Evolutionary conservation across 2,329 filamentous ascomycete species (phyloP), one percentile per base, ranked within the genome.

Genomic region (Gaeumannomyces sp.): DNA sequence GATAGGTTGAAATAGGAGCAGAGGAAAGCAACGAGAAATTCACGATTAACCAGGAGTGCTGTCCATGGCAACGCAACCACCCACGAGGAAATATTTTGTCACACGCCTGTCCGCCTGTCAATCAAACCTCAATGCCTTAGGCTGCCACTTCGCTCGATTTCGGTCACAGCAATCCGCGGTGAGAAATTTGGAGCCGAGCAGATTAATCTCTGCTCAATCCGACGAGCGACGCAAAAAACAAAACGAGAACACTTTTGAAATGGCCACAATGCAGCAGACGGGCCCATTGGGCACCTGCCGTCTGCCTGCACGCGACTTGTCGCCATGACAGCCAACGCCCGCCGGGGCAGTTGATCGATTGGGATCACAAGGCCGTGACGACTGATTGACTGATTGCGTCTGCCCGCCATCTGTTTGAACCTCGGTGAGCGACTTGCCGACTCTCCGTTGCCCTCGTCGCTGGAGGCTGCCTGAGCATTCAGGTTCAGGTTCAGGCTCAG

Each of bases 111-210:
- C 45, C n/a, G 22, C 59, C 28, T 60, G n/a, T 61, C 35, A 61
- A 61, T 38, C 35, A 61, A 45, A 53, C 45, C 45, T 53, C 45
- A 53, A n/a, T 53, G 45, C 45, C 45, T 53, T 53, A 53, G 45
- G 45, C 45, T 53, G 45, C 45, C 45, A 53, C 45, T 53, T 53
- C 45, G 22, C 45, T 53, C 45, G 22, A n/a, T 53, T 53, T 8
- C 22, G 8, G 45, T 22, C 45, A 4, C 45, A n/a, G 22, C 19
- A 53, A 53, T n/a, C 22, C n/a, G 45, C 45, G 45, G 45, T 53
- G 45, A 53, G 45, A 53, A 53, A 53, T 53, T 53, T n/a, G 45
- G 45, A n/a, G 45, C 45, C 19, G n/a, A n/a, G 45, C 22, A n/a
- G 45, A 50, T 50, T 19, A 50, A 50, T 50, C 45, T 50, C 45